Conservation (phyloP, 2,329 filamentous ascomycete species). For the Fusarium hostae region DNA sequence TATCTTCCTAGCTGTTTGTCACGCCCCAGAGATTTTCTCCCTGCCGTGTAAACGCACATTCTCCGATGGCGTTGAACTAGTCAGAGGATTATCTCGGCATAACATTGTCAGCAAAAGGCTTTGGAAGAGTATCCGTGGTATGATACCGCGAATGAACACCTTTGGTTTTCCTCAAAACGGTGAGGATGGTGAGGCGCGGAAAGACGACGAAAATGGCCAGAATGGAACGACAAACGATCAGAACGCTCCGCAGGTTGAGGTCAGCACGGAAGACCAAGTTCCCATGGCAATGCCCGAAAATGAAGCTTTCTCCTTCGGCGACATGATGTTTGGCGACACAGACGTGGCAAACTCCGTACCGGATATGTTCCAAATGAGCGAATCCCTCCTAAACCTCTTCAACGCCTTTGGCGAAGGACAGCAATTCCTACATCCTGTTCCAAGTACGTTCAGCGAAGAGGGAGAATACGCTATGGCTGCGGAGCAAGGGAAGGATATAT, state of each 20-base stretch:
- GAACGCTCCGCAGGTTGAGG: background rate
- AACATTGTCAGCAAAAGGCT: slow-evolving; percentile 48
- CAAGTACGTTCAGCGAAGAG: slow-evolving; percentile 16
- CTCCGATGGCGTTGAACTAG: slow-evolving; percentile 47
- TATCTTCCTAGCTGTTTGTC: slow-evolving; percentile 53
- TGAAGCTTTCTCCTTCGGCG: slow-evolving; percentile 3
- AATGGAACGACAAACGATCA: rapidly evolving
- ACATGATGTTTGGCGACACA: slow-evolving; percentile 26
- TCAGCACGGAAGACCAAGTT: background rate
- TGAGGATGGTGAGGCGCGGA: background rate
- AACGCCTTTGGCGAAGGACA: slow-evolving; percentile 49
- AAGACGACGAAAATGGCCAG: background rate
- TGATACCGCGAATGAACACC: slow-evolving; percentile 48
- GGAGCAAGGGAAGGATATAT: slow-evolving; percentile 46
- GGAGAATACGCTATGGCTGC: slow-evolving; percentile 12
- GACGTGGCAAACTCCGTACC: slow-evolving; percentile 39
- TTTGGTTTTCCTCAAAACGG: slow-evolving; percentile 41
- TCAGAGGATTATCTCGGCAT: slow-evolving; percentile 48
- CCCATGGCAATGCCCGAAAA: background rate
- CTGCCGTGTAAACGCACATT: slow-evolving; percentile 50
- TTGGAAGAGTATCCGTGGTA: slow-evolving; percentile 51
- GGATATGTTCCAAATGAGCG: slow-evolving; percentile 49
- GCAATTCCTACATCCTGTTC: slow-evolving; percentile 31
- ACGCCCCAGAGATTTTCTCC: slow-evolving; percentile 56
- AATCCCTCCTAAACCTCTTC: slow-evolving; percentile 51